A percentile compares a stretch with the other conserved stretches of the same genome.
Conservation (phyloP, 192 early-diverging fungal species). For the Coemansia sp. region DNA sequence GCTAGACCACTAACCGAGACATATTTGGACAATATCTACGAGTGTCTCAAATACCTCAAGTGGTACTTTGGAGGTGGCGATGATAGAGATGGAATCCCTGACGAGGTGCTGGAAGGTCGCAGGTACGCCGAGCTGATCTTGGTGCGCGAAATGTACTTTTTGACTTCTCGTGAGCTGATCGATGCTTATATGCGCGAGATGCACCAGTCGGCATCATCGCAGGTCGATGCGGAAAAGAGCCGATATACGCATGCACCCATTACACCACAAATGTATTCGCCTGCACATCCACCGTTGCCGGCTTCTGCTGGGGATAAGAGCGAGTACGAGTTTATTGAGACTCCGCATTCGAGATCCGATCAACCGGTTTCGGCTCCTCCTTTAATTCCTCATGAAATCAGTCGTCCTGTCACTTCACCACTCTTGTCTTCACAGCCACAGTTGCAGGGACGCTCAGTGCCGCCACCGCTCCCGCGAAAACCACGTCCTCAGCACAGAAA, state of each 20-base stretch:
- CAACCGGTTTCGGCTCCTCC: no score
- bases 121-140: constrained; percentile 66
- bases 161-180: constrained; percentile 63
- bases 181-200: constrained; percentile 57
- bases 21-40: constrained; percentile 65
- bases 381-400: no score
- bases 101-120: constrained; percentile 60
- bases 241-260: background rate
- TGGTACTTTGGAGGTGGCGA: constrained; percentile 70
- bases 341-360: no score
- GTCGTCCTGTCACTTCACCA: no score
- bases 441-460: background rate
- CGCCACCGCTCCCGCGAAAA: background rate
- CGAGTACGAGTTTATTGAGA: no score
- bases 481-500: constrained; percentile 7
- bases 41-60: constrained; percentile 72
- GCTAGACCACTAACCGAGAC: constrained; percentile 61
- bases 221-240: background rate
- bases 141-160: constrained; percentile 65
- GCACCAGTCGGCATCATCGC: constrained; percentile 19
- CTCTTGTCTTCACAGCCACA: no score
- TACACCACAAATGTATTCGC: constrained; percentile 1
- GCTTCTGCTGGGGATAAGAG: no score
- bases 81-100: constrained; percentile 61
- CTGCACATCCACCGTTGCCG: background rate